Conservation (phyloP, 1,139 yeast genomes). For the Geotrichum klebahnii region DNA sequence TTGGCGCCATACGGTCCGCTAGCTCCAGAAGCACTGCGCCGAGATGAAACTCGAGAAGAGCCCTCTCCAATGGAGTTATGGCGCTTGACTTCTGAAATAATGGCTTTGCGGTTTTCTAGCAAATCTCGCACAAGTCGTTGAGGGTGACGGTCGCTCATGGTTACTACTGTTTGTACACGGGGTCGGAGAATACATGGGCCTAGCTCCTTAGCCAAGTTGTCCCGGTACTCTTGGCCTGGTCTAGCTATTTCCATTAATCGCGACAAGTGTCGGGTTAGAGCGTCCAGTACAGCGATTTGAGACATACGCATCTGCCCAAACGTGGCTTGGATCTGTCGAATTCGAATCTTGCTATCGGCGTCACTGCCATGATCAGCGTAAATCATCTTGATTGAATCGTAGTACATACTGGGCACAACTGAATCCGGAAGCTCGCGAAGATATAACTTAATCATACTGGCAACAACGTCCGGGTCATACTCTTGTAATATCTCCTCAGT, state of each 20-base stretch:
- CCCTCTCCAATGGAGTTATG: neutral
- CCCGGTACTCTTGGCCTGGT: slow-evolving; percentile 46
- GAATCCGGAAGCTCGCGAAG: slow-evolving; percentile 81
- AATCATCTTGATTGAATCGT: slow-evolving; percentile 63
- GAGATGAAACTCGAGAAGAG: neutral
- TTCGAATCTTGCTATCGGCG: slow-evolving; percentile 41
- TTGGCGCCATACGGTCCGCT: neutral
- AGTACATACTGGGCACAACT: slow-evolving; percentile 59
- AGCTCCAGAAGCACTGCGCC: too few species aligned
- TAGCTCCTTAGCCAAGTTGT: slow-evolving; percentile 57
- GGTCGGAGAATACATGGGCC: slow-evolving; percentile 63
- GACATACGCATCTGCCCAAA: slow-evolving; percentile 66
- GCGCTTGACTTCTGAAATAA: slow-evolving; percentile 15
- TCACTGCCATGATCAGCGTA: slow-evolving; percentile 58
- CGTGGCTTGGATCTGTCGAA: slow-evolving; percentile 61
- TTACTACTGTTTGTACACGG: slow-evolving; percentile 44
- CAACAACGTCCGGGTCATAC: slow-evolving; percentile 55
- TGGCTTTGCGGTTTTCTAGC: slow-evolving; percentile 45
- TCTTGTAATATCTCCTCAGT: slow-evolving; percentile 32
- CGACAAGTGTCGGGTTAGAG: slow-evolving; percentile 67
- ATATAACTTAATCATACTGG: slow-evolving; percentile 68
- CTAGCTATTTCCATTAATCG: slow-evolving; percentile 61
- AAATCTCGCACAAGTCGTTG: slow-evolving; percentile 58
- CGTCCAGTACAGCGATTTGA: slow-evolving; percentile 75
- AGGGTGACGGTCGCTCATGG: slow-evolving; percentile 58